A percentile compares a stretch with the other conserved stretches of the same genome.
Conservation (phyloP, 2,329 filamentous ascomycete species). For the Cladosporium sp. region DNA sequence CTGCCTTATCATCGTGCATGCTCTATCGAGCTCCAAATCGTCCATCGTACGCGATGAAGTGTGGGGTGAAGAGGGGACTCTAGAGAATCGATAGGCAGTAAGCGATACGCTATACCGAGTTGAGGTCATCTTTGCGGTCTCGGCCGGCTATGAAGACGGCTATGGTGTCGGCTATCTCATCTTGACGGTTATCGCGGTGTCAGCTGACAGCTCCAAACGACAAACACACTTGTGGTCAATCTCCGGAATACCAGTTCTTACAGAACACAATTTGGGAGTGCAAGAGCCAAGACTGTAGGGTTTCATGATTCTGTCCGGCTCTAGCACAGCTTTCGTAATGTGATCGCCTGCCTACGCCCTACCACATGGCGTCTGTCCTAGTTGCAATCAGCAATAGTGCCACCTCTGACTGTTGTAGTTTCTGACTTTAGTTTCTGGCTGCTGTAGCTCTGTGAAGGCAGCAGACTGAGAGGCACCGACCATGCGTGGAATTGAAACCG, state of each 20-base stretch:
- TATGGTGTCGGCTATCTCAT: not conserved
- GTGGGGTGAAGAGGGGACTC: slow-evolving; percentile 6
- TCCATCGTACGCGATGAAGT: slow-evolving; percentile 7
- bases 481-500: not conserved
- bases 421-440: no score
- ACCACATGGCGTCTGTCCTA: no score
- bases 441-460: no score
- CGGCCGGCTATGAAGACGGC: slow-evolving; percentile 1
- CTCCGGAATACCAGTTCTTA: not conserved
- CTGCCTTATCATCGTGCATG: slow-evolving; percentile 4
- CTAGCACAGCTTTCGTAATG: no score
- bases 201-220: slow-evolving; percentile 2
- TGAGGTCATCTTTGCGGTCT: not conserved
- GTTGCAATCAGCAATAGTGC: no score
- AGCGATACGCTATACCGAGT: slow-evolving; percentile 1
- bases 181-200: not conserved
- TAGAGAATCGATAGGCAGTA: not conserved
- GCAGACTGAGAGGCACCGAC: not conserved
- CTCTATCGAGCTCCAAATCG: slow-evolving; percentile 9
- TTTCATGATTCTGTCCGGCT: no score
- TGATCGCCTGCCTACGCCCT: no score
- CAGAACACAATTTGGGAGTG: not conserved
- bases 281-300: no score
- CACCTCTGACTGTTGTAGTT: no score
- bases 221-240: not conserved